Evolutionary conservation across 2,329 filamentous ascomycete genomes (phyloP).

Genomic region (Pyrenochaeta sp.): DNA sequence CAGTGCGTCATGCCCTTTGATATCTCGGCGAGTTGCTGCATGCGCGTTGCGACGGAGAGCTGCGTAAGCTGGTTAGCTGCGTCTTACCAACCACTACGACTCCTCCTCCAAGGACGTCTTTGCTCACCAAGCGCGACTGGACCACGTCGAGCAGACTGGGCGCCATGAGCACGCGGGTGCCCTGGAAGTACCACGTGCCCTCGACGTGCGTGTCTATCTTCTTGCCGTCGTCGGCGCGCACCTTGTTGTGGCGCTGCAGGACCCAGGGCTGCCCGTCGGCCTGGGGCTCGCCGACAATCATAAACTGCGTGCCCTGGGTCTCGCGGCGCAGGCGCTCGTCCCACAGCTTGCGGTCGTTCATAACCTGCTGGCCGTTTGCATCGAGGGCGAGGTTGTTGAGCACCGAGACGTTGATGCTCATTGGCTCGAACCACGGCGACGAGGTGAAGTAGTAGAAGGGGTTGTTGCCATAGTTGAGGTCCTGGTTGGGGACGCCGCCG

Average conservation of each 20-base stretch:
- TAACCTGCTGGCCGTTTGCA: slow-evolving; percentile 56
- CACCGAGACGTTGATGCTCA: slow-evolving; percentile 65
- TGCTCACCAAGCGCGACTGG: slow-evolving; percentile 60
- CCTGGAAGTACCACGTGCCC: slow-evolving; percentile 68
- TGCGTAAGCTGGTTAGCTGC: slow-evolving; percentile 34
- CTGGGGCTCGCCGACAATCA: slow-evolving; percentile 65
- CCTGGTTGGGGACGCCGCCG: slow-evolving; percentile 26
- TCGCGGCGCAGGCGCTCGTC: slow-evolving; percentile 62
- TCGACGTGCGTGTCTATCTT: slow-evolving; percentile 61
- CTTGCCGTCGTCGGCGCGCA: slow-evolving; percentile 41
- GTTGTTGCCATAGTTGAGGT: slow-evolving; percentile 35
- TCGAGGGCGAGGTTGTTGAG: slow-evolving; percentile 60
- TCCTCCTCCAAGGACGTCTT: not conserved
- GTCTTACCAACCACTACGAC: slow-evolving; percentile 1
- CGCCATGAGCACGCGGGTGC: slow-evolving; percentile 67
- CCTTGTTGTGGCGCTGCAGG: slow-evolving; percentile 63
- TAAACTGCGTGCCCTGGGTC: slow-evolving; percentile 63
- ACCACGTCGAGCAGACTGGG: slow-evolving; percentile 67
- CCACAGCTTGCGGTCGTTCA: slow-evolving; percentile 64
- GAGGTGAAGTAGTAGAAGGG: slow-evolving; percentile 69
- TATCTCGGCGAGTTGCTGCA: slow-evolving; percentile 63
- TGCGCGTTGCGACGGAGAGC: slow-evolving; percentile 63
- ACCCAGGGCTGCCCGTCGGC: slow-evolving; percentile 64
- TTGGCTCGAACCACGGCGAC: slow-evolving; percentile 69
- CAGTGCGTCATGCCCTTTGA: slow-evolving; percentile 64